These are phyloP conservation scores for Penicillium thymicola DNA, from an alignment of 2,329 filamentous ascomycete species.

Conservation along the genomic window DNA sequence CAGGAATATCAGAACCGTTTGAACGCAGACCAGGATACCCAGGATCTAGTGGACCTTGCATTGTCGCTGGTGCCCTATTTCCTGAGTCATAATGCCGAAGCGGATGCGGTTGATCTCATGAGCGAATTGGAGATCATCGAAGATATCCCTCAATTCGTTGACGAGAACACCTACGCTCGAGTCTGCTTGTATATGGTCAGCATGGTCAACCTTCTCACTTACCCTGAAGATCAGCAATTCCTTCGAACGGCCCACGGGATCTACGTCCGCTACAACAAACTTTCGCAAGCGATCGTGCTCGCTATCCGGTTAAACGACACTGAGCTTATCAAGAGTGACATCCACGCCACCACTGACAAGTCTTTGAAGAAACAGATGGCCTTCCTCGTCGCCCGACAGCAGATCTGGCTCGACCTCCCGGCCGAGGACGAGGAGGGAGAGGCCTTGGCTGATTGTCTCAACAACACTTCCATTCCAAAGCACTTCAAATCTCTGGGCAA, in stretches of 20 bases:
- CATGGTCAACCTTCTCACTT: conserved; percentile 97
- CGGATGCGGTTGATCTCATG: conserved; percentile 93
- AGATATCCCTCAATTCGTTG: conserved; percentile 80
- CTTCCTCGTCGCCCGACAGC: conserved; percentile 86
- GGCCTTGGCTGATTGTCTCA: conserved; percentile 76
- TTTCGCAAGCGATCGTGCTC: conserved; percentile 87
- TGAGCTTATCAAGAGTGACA: conserved; percentile 76
- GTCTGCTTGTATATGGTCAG: conserved; percentile 98
- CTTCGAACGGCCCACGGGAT: conserved; percentile 89
- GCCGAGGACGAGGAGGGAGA: conserved; percentile 64
- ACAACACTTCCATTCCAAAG: conserved; percentile 82
- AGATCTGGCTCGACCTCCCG: conserved; percentile 73
- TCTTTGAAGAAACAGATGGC: conserved; percentile 89
- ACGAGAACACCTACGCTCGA: conserved; percentile 87
- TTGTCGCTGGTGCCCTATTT: conserved; percentile 87
- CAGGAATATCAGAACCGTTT: conserved; percentile 88
- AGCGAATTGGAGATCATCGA: conserved; percentile 98
- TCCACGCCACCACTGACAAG: conserved; percentile 74
- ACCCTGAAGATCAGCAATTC: conserved; percentile 95
- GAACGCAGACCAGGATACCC: conserved; percentile 75
- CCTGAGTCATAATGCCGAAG: conserved; percentile 94
- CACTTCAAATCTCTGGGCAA: conserved; percentile 93
- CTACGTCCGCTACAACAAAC: conserved; percentile 89
- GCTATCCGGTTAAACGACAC: conserved; percentile 90
- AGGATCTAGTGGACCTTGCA: conserved; percentile 82